Conservation (phyloP, 352 stramenopile species). For the Phytophthora pini region DNA sequence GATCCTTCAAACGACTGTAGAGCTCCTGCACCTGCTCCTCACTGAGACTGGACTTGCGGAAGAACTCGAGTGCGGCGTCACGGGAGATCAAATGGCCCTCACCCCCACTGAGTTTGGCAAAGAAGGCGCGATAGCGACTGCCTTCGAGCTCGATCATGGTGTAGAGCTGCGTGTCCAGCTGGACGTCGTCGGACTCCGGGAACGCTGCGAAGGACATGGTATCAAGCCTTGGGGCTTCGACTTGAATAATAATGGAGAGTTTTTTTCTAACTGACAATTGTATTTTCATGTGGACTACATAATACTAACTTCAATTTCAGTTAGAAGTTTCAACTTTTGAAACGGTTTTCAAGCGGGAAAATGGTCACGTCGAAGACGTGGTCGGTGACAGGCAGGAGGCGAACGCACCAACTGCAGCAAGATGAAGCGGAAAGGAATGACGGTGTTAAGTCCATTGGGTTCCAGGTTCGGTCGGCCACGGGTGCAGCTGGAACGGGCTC, state of each 20-base stretch:
- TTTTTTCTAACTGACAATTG: too few species aligned
- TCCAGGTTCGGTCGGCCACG: slow-evolving; percentile 51
- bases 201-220: slow-evolving; percentile 27
- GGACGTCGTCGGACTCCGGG: slow-evolving; percentile 16
- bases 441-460: slow-evolving; percentile 31
- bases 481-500: slow-evolving; percentile 34
- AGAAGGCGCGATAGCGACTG: slow-evolving; percentile 69
- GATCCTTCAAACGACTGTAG: slow-evolving; percentile 53
- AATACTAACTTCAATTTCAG: neutral
- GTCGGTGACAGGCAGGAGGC: neutral
- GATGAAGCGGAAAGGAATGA: slow-evolving; percentile 6
- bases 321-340: slow-evolving; percentile 14
- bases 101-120: slow-evolving; percentile 45
- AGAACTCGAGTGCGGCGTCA: slow-evolving; percentile 55
- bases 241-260: too few species aligned
- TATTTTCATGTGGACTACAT: too few species aligned
- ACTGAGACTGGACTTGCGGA: slow-evolving; percentile 61
- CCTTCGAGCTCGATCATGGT: slow-evolving; percentile 71
- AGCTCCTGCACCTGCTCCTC: slow-evolving; percentile 59
- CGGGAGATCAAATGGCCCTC: slow-evolving; percentile 30
- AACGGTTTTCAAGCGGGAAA: slow-evolving; percentile 5
- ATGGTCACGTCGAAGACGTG: neutral
- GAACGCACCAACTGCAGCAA: neutral
- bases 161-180: slow-evolving; percentile 50
- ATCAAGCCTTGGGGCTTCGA: too few species aligned